These are phyloP conservation scores for Dactylonectria estremocensis DNA, from an alignment of 2,329 filamentous ascomycete species.

Conservation along the genomic window DNA sequence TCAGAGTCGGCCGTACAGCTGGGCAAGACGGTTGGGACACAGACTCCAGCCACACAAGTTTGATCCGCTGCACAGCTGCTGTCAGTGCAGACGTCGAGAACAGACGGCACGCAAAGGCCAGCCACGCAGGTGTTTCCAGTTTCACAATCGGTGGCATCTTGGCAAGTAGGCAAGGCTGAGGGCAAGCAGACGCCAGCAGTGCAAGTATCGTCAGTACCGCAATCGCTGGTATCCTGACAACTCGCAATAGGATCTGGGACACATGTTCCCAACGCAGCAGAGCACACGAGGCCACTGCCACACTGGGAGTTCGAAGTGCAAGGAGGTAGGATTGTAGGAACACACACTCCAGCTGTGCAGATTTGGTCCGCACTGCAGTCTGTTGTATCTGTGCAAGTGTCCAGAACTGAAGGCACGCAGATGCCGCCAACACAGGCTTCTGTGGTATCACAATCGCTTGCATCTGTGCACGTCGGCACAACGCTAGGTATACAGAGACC, in stretches of 20 bases:
- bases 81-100: constrained; percentile 11
- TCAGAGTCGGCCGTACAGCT: neutral
- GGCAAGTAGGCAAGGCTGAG: neutral
- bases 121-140: neutral
- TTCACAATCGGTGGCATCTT: neutral
- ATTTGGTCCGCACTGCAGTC: neutral
- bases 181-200: constrained; percentile 11
- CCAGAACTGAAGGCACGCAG: constrained; percentile 10
- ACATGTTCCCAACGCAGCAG: neutral
- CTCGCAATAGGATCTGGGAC: neutral
- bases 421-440: constrained; percentile 8
- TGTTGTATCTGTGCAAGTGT: neutral
- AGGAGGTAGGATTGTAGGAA: too few species aligned
- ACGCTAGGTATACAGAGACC: constrained; percentile 23
- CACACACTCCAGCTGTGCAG: too few species aligned
- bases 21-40: constrained; percentile 1
- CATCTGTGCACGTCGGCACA: constrained; percentile 2
- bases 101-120: constrained; percentile 3
- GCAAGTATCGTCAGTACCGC: too few species aligned
- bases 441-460: neutral
- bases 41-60: constrained; percentile 17
- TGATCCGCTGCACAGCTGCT: neutral
- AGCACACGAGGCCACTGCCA: too few species aligned
- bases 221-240: neutral
- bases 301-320: too few species aligned